Evolutionary conservation across 164 flowering plant species (phyloP).

Genomic region (Vitis rupestris): DNA sequence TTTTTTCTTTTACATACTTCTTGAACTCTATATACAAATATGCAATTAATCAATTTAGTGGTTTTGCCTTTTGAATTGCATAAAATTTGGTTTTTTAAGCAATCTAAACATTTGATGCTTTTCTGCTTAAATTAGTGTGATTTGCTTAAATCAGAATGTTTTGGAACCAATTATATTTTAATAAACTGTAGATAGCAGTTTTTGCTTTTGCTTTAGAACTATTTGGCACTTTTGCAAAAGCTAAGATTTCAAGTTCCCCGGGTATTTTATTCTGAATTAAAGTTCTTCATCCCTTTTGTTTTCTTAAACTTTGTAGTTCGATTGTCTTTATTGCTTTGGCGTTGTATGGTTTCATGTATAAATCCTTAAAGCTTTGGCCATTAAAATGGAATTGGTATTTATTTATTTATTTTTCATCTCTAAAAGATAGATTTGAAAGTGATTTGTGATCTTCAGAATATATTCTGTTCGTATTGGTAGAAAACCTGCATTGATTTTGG

Average conservation of each 20-base stretch:
- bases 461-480: neutral
- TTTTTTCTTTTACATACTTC: too few species aligned
- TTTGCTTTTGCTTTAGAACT: too few species aligned
- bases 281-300: neutral
- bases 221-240: neutral
- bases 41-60: neutral
- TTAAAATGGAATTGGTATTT: neutral
- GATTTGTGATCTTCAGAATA: neutral
- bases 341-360: too few species aligned
- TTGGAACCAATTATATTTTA: too few species aligned
- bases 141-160: neutral
- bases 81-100: too few species aligned
- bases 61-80: neutral
- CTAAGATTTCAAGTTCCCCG: slow-evolving; percentile 2
- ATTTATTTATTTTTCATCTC: neutral
- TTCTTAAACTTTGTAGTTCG: neutral
- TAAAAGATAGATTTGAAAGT: neutral
- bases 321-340: too few species aligned
- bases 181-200: too few species aligned
- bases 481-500: neutral
- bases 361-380: neutral
- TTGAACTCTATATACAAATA: too few species aligned
- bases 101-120: neutral
- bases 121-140: neutral
- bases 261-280: slow-evolving; percentile 5